Evolutionary conservation across 345 rosid genomes (phyloP).

Genomic region (Camelina neglecta): DNA sequence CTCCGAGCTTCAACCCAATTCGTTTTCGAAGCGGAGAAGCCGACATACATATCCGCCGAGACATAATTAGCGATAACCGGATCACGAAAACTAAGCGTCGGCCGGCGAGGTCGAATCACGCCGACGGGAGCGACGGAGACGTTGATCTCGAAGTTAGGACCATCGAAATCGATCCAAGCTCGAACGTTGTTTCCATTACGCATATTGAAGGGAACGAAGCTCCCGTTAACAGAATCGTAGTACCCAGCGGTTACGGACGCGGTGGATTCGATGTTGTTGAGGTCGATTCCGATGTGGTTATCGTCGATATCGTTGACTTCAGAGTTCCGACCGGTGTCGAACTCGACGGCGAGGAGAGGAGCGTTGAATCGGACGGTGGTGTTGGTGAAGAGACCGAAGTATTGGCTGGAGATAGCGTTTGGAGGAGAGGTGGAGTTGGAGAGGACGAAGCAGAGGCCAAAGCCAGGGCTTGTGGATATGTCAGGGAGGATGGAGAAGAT

Average conservation of each 20-base stretch:
- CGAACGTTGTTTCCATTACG: conserved; percentile 69
- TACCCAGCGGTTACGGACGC: conserved; percentile 54
- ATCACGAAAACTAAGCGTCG: conserved; percentile 61
- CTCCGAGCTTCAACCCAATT: conserved; percentile 72
- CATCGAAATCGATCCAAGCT: conserved; percentile 91
- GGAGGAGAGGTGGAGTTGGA: conserved; percentile 80
- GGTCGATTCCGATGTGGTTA: conserved; percentile 79
- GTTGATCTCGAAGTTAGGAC: conserved; percentile 65
- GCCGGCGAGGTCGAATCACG: conserved; percentile 57
- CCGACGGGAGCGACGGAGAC: conserved; percentile 77
- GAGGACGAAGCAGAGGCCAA: conserved; percentile 86
- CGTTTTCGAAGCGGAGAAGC: conserved; percentile 81
- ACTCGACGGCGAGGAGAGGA: conserved; percentile 79
- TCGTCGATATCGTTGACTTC: conserved; percentile 71
- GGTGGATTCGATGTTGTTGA: conserved; percentile 59
- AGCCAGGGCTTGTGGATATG: conserved; percentile 71
- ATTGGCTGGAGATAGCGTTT: conserved; percentile 67
- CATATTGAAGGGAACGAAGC: conserved; percentile 63
- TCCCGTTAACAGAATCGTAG: conserved; percentile 55
- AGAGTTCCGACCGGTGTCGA: conserved; percentile 70
- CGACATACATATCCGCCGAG: conserved; percentile 74
- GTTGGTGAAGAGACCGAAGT: conserved; percentile 70
- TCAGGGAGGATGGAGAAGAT: conserved; percentile 53
- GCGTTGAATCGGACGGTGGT: conserved; percentile 47
- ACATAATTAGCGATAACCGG: conserved; percentile 75